Evolutionary conservation across 495 filamentous ascomycete genomes (phyloP).

Genomic region (Lepraria neglecta): DNA sequence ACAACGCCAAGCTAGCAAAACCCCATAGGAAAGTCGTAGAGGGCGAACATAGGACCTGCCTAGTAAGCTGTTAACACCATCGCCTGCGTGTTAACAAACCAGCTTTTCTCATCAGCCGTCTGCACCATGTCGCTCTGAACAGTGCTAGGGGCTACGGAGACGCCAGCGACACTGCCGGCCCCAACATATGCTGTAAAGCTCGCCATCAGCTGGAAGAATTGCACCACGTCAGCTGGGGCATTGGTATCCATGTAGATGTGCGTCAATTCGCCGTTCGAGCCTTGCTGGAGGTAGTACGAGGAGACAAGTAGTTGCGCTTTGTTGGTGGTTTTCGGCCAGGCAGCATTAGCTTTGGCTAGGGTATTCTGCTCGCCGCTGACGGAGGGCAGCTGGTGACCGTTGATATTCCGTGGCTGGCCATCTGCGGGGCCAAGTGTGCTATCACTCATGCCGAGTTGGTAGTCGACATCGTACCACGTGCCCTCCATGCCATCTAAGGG

Average conservation of each 20-base stretch:
- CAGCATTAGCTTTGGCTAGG: slow-evolving; percentile 15
- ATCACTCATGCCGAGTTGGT: slow-evolving; percentile 19
- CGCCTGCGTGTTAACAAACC: slow-evolving; percentile 13
- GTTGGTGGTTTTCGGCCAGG: slow-evolving; percentile 8
- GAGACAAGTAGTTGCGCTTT: slow-evolving; percentile 7
- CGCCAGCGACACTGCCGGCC: slow-evolving; percentile 17
- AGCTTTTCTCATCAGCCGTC: slow-evolving; percentile 19
- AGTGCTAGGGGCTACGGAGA: neutral
- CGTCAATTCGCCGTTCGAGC: slow-evolving; percentile 11
- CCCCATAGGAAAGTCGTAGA: neutral
- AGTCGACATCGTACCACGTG: slow-evolving; percentile 22
- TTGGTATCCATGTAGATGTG: slow-evolving; percentile 19
- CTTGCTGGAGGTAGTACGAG: slow-evolving; percentile 13
- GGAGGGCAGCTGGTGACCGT: neutral
- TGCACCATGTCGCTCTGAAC: neutral
- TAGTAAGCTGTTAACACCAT: slow-evolving; percentile 23
- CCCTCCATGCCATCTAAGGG: neutral
- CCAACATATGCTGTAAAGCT: slow-evolving; percentile 22
- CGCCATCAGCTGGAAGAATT: slow-evolving; percentile 25
- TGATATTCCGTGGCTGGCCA: neutral
- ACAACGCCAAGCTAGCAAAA: neutral
- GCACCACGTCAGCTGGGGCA: slow-evolving; percentile 13
- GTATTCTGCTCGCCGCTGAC: slow-evolving; percentile 11
- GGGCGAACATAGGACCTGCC: neutral
- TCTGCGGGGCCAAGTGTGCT: slow-evolving; percentile 13